Evolutionary conservation across 225 moss, liverwort and hornwort genomes (phyloP).

Genomic region (Antitrichia curtipendula): DNA sequence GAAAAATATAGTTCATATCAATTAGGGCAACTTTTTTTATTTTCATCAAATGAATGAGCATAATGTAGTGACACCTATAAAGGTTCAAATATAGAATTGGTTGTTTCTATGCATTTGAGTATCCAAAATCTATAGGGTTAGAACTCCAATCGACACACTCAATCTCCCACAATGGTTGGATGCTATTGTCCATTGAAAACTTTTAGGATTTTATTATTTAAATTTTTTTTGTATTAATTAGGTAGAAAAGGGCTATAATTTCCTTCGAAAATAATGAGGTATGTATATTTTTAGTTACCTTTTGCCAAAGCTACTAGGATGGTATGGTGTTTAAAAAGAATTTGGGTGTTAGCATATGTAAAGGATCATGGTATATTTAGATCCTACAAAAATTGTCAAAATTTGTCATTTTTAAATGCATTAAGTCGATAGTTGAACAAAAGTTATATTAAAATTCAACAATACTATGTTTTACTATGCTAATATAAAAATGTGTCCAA

Average conservation of each 20-base stretch:
- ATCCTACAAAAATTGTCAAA: no score
- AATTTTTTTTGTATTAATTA: not conserved
- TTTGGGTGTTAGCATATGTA: rapidly evolving
- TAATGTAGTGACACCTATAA: not conserved
- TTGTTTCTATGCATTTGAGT: not conserved
- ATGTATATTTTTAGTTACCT: no score
- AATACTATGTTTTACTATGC: no score
- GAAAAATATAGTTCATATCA: not conserved
- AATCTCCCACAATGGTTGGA: not conserved
- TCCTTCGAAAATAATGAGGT: not conserved
- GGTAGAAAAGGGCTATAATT: not conserved
- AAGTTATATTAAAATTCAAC: no score
- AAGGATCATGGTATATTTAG: no score
- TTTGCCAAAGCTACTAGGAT: not conserved
- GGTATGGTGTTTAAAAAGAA: not conserved
- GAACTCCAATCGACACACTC: rapidly evolving
- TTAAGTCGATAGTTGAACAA: no score
- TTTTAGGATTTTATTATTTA: not conserved
- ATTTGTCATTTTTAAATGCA: no score
- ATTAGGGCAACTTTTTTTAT: rapidly evolving
- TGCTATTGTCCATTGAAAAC: not conserved
- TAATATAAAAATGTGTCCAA: not conserved
- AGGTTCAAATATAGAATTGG: not conserved
- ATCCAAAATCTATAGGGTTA: rapidly evolving
- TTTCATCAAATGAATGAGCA: not conserved